These are phyloP conservation scores for Malassezia vespertilionis DNA, from an alignment of 1,284 basidiomycete genomes.

Conservation along the genomic window DNA sequence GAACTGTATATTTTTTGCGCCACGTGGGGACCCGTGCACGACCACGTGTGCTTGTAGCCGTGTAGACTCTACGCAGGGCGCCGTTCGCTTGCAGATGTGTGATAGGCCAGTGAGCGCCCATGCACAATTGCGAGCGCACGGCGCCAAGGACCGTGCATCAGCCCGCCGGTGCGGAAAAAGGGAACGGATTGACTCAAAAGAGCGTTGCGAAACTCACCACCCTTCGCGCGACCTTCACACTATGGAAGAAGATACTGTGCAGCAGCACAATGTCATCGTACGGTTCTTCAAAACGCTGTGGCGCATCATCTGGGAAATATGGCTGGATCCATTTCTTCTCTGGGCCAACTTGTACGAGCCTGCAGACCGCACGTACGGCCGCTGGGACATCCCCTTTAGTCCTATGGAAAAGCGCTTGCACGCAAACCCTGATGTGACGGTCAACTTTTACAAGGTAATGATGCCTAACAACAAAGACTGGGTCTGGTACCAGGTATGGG, in stretches of 20 bases:
- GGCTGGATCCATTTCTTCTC: constrained; percentile 26
- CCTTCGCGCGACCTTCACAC: too few relatives aligned
- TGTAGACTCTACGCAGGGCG: too few relatives aligned
- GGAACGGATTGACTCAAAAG: background rate
- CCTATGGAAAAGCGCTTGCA: constrained; percentile 41
- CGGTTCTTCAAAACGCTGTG: constrained; percentile 6
- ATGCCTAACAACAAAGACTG: constrained; percentile 39
- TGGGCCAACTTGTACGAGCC: constrained; percentile 24
- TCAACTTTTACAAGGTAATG: constrained; percentile 33
- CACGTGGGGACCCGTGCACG: too few relatives aligned
- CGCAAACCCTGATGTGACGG: constrained; percentile 33
- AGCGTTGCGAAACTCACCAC: too few relatives aligned
- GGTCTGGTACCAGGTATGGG: constrained; percentile 45
- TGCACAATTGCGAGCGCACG: too few relatives aligned
- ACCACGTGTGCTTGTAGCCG: too few relatives aligned
- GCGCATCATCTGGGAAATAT: constrained; percentile 30
- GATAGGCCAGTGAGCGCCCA: too few relatives aligned
- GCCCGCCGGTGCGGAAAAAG: too few relatives aligned
- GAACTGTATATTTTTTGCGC: constrained; percentile 20
- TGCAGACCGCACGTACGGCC: constrained; percentile 29
- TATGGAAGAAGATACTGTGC: constrained; percentile 3
- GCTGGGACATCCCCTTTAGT: constrained; percentile 33
- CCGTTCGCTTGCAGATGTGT: too few relatives aligned
- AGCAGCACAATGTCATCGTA: constrained; percentile 2
- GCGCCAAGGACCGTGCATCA: too few relatives aligned